Base-by-base conservation (phyloP, 2,329 filamentous ascomycete genomes). In the Mycosphaerella sp. region DNA sequence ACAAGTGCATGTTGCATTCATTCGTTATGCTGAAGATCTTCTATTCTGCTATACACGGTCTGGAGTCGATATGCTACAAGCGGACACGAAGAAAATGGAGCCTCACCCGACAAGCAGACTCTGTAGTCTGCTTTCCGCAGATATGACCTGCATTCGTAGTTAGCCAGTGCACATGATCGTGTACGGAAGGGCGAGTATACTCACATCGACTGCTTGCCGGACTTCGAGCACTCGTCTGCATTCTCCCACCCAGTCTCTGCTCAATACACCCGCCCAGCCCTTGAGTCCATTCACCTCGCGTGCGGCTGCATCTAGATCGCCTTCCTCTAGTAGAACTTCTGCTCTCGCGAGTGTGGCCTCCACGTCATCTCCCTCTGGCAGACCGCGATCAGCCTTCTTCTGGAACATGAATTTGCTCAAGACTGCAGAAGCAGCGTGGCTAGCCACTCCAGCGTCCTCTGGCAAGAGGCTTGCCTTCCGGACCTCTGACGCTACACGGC, bases 401-500 rank as follows among this genome's bases (percentile, higher is more conserved):
- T 89, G 90, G 81, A 98, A 97, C 76, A 97, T 83, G 49, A 97
- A 80, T 75, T 95, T 95, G 78, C 89, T 95, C 65, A 98, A 78
- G 45, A 95, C 79, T 71, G 89, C 86, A 70, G 87, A 93, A 42
- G 90, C 92, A 2, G 92, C 90, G 71, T 98, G 93, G 66, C 87
- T 93, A 17, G 93, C 92, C 26, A 98, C 87, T 62, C 93, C 93
- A 0, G 93, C 93, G 66, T 96, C 87, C 61, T 95, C 91, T 11
- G 93, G 93, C 12, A 98, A 79, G 48, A 98, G 80, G 43, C 87
- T 86, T 17, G 93, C 93, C 78, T 98, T 98, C 70, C 93, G 84
- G 40, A 98, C 93, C 75, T 98, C 93, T 53, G 78, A 76, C 2
- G 93, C 89, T 12, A 98, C 93, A 48, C 90, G 87, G 42, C 93